Evolutionary conservation across 768 basidiomycete species (phyloP).

Genomic region (Tulasnella sp.): DNA sequence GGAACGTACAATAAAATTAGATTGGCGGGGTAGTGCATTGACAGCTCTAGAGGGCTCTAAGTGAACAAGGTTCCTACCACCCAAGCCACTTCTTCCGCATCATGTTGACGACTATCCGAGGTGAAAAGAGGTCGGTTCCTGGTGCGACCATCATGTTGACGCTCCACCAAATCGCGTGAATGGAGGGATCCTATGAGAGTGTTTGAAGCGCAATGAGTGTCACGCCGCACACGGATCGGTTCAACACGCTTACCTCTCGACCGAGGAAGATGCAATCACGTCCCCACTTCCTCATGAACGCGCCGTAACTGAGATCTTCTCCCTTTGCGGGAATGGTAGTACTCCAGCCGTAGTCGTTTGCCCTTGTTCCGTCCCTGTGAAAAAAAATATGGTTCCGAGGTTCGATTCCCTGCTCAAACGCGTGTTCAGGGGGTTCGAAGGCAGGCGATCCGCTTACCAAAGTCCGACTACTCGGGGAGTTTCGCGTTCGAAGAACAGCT

Average conservation of each 20-base stretch:
- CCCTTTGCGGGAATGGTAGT: slow-evolving; percentile 11
- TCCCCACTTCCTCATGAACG: slow-evolving; percentile 1
- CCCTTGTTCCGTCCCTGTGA: slow-evolving; percentile 9
- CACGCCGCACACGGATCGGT: background rate
- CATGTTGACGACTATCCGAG: slow-evolving; percentile 1
- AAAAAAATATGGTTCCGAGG: too few relatives aligned
- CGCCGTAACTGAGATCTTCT: background rate
- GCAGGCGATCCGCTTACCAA: background rate
- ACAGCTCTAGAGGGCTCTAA: too few relatives aligned
- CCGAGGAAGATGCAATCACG: background rate
- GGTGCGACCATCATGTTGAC: slow-evolving; percentile 23
- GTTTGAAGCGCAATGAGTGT: background rate
- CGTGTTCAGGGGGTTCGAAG: too few relatives aligned
- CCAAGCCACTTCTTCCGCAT: background rate
- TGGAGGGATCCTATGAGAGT: background rate
- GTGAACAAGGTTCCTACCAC: background rate
- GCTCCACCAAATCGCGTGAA: background rate
- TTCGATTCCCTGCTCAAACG: too few relatives aligned
- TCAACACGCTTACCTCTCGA: background rate
- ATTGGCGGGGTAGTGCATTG: too few relatives aligned
- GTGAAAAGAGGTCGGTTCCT: slow-evolving; percentile 25
- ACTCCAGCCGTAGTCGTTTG: slow-evolving; percentile 13
- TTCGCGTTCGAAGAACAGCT: slow-evolving; percentile 2
- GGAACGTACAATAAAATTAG: background rate
- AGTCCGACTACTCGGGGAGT: background rate